Percentiles rank a stretch among this genome's conserved stretches.
phyloP scores from a whole-genome alignment of 2,329 filamentous ascomycete genomes.

The Daldinia sp. region DNA sequence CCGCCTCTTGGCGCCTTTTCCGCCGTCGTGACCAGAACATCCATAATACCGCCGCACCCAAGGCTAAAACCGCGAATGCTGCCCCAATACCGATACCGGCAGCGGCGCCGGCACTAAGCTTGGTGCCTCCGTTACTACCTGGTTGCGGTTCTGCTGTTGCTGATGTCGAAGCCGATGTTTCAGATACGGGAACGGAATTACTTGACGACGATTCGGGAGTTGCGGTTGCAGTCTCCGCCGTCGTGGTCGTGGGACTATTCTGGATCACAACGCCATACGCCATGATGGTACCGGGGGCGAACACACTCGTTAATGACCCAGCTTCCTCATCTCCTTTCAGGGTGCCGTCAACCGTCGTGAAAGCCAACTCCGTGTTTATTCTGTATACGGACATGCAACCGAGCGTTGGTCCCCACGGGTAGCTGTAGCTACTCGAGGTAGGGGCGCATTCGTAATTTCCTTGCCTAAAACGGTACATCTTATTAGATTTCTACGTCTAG shows the following conservation, averaged over 20 bases:
- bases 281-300: slow-evolving; percentile 37
- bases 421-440: slow-evolving; percentile 36
- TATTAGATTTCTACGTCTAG: slow-evolving; percentile 19
- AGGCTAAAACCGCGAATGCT: slow-evolving; percentile 19
- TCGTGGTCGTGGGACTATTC: slow-evolving; percentile 15
- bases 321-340: slow-evolving; percentile 26
- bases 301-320: slow-evolving; percentile 12
- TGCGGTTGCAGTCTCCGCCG: background rate
- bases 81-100: slow-evolving; percentile 28
- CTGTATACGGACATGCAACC: slow-evolving; percentile 37
- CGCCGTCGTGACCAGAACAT: slow-evolving; percentile 32
- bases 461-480: slow-evolving; percentile 8
- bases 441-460: slow-evolving; percentile 37
- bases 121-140: background rate
- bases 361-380: slow-evolving; percentile 23
- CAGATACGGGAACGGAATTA: slow-evolving; percentile 14
- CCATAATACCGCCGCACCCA: slow-evolving; percentile 25
- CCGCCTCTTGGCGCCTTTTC: slow-evolving; percentile 10
- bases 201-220: background rate
- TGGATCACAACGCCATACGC: slow-evolving; percentile 36
- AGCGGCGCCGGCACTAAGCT: slow-evolving; percentile 24
- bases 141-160: background rate
- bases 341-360: slow-evolving; percentile 38
- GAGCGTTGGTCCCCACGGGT: slow-evolving; percentile 35
- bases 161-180: slow-evolving; percentile 18